Evolutionary conservation across 306 rosid genomes (phyloP).

Genomic region (Fagus sylvatica): DNA sequence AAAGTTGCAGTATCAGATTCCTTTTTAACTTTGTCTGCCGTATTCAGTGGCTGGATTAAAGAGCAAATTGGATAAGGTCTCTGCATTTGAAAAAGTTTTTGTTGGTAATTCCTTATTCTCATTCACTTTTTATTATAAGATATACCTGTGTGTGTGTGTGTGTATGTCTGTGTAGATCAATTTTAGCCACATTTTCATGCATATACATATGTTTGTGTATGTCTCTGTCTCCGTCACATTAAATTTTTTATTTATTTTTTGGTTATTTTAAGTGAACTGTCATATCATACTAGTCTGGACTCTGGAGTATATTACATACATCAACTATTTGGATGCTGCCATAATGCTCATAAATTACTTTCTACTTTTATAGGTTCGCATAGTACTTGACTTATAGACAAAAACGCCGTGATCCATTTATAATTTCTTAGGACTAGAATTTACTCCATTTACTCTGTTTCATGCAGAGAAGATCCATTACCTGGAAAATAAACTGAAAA

Average conservation of each 20-base stretch:
- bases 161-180: neutral
- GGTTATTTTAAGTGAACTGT: neutral
- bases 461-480: conserved; percentile 55
- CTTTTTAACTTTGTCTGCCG: conserved; percentile 20
- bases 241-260: rapidly evolving
- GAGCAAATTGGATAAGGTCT: conserved; percentile 60
- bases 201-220: neutral
- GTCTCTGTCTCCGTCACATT: too few species aligned
- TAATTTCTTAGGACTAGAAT: conserved; percentile 1
- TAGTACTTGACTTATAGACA: neutral
- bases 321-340: conserved; percentile 7
- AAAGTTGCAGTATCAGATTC: conserved; percentile 5
- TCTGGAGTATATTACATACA: neutral
- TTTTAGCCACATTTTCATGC: neutral
- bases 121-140: neutral
- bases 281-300: neutral
- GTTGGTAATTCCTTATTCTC: conserved; percentile 52
- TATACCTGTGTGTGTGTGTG: neutral
- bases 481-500: conserved; percentile 51
- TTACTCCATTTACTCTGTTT: conserved; percentile 19
- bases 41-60: conserved; percentile 56
- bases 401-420: neutral
- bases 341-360: neutral
- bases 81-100: conserved; percentile 54
- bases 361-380: neutral